A percentile compares a stretch with the other conserved stretches of the same genome.
Evolutionary conservation across 2,329 filamentous ascomycete species (phyloP).

Genomic region (Drechslerella dactyloides): DNA sequence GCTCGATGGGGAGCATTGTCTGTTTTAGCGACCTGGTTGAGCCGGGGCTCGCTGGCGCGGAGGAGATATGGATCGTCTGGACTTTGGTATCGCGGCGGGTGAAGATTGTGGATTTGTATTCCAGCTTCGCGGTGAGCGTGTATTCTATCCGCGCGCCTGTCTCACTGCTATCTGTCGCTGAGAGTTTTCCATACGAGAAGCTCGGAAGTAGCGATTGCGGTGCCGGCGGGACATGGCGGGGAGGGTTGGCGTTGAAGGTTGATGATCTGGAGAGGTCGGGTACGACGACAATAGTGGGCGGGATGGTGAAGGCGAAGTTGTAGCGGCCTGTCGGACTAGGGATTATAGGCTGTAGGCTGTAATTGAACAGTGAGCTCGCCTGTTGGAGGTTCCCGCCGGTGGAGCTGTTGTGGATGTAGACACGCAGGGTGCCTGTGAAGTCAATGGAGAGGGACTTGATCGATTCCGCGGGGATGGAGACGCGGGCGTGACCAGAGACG

Average conservation of each 20-base stretch:
- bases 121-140: constrained; percentile 20
- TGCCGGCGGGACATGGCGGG: constrained; percentile 42
- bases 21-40: constrained; percentile 8
- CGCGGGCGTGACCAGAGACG: constrained; percentile 35
- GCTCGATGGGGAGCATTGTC: constrained; percentile 11
- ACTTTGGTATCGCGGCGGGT: constrained; percentile 35
- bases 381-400: constrained; percentile 17
- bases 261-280: constrained; percentile 8
- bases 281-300: constrained; percentile 28
- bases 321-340: constrained; percentile 15
- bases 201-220: constrained; percentile 37
- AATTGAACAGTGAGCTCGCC: constrained; percentile 37
- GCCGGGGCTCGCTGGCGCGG: constrained; percentile 9
- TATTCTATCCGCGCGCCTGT: constrained; percentile 35
- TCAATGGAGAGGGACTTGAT: constrained; percentile 39
- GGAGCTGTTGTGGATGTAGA: neutral
- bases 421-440: constrained; percentile 26
- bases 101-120: constrained; percentile 47
- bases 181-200: constrained; percentile 21
- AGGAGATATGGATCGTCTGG: constrained; percentile 33
- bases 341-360: constrained; percentile 17
- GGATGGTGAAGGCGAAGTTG: constrained; percentile 30
- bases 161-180: neutral
- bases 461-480: constrained; percentile 16
- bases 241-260: constrained; percentile 16